Evolutionary conservation across 2,329 filamentous ascomycete genomes (phyloP).

Genomic region (Diaporthe australafricana): DNA sequence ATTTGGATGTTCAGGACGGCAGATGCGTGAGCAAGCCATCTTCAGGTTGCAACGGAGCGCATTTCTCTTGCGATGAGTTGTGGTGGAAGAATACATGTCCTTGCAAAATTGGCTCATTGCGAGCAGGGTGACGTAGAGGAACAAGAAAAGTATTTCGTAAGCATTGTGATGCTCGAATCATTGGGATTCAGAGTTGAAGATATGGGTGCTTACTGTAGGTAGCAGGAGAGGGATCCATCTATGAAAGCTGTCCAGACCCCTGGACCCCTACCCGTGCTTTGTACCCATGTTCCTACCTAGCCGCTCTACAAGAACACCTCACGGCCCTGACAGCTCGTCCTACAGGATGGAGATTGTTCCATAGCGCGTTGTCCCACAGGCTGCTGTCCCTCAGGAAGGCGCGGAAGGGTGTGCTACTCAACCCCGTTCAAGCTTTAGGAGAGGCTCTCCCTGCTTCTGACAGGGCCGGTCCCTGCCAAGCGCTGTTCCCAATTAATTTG

Average conservation of each 20-base stretch:
- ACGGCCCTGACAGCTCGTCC: background rate
- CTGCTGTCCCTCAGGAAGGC: background rate
- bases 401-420: background rate
- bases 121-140: background rate
- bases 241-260: background rate
- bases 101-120: background rate
- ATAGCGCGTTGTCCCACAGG: background rate
- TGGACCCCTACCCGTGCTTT: too few species aligned
- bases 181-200: background rate
- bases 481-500: constrained; percentile 23
- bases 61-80: background rate
- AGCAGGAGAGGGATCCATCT: background rate
- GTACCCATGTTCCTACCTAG: too few species aligned
- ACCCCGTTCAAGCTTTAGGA: background rate
- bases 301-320: too few species aligned
- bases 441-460: background rate
- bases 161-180: background rate
- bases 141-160: background rate
- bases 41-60: background rate
- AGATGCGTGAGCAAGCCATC: background rate
- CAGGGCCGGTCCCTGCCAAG: constrained; percentile 25
- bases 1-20: background rate
- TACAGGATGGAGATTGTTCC: background rate
- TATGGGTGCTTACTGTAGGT: background rate
- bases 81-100: background rate